These are phyloP conservation scores for Backusella circina DNA, from an alignment of 192 early-diverging fungal species.

Conservation along the genomic window DNA sequence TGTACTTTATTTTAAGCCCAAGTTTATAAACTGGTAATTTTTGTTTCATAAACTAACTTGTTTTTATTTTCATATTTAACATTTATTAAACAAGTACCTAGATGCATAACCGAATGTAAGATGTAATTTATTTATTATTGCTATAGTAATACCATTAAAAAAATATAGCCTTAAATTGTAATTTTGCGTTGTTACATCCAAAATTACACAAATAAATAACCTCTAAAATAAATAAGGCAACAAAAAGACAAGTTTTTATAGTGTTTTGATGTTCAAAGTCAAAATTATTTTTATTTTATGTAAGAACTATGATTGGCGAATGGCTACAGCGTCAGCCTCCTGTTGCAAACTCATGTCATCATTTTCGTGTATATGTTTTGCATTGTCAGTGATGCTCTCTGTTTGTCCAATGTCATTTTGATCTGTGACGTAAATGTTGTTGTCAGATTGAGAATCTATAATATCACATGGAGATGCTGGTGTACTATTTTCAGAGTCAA, in stretches of 20 bases:
- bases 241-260: neutral
- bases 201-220: neutral
- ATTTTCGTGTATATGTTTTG: neutral
- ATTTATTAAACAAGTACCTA: too few species aligned
- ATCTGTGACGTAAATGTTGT: neutral
- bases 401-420: neutral
- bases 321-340: neutral
- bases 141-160: too few species aligned
- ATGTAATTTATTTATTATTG: too few species aligned
- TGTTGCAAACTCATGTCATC: neutral
- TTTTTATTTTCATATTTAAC: too few species aligned
- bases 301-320: neutral
- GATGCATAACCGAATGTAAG: too few species aligned
- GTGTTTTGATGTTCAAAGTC: neutral
- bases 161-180: neutral
- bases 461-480: neutral
- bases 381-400: neutral
- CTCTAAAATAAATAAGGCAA: neutral
- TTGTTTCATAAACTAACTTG: neutral
- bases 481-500: neutral
- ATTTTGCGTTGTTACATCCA: neutral
- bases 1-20: neutral
- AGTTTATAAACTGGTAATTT: neutral
- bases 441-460: neutral
- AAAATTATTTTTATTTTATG: neutral